Conservation (phyloP, 177 flowering plant genomes). For the Tripterygium wilfordii region DNA sequence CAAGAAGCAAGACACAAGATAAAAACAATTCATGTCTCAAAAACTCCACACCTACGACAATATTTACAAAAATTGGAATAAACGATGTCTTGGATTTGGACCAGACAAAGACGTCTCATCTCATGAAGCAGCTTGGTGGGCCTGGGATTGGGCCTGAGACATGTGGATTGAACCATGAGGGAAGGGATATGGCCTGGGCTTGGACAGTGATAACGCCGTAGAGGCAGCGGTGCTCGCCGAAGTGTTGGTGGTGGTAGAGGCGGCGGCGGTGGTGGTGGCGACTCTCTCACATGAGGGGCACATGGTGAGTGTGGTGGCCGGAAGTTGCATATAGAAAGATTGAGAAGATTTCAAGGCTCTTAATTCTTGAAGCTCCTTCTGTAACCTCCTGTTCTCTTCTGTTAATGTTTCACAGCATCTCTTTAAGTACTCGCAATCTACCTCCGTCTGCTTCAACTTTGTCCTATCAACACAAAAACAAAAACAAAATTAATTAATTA, state of each 20-base stretch:
- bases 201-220: slow-evolving; percentile 10
- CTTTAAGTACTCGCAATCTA: slow-evolving; percentile 74
- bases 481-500: neutral
- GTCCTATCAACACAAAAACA: slow-evolving; percentile 29
- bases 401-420: slow-evolving; percentile 68
- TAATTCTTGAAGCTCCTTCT: slow-evolving; percentile 63
- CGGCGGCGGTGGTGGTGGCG: slow-evolving; percentile 36
- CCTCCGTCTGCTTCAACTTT: slow-evolving; percentile 78
- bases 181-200: slow-evolving; percentile 25
- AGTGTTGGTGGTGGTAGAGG: slow-evolving; percentile 16
- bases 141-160: no score
- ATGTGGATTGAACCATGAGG: no score
- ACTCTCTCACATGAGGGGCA: slow-evolving; percentile 89
- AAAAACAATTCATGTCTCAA: no score
- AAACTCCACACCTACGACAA: no score
- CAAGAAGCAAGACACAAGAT: no score
- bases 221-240: slow-evolving; percentile 2
- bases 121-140: slow-evolving; percentile 32
- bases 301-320: slow-evolving; percentile 92
- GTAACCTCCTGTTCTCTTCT: slow-evolving; percentile 65
- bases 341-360: slow-evolving; percentile 56
- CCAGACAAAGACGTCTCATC: no score
- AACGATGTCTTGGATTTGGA: no score
- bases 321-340: slow-evolving; percentile 83
- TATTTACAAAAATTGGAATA: no score